Evolutionary conservation across 257 asterid species (phyloP), one percentile per base, ranked within the genome.

Genomic region (Paraleonurus japonicus): DNA sequence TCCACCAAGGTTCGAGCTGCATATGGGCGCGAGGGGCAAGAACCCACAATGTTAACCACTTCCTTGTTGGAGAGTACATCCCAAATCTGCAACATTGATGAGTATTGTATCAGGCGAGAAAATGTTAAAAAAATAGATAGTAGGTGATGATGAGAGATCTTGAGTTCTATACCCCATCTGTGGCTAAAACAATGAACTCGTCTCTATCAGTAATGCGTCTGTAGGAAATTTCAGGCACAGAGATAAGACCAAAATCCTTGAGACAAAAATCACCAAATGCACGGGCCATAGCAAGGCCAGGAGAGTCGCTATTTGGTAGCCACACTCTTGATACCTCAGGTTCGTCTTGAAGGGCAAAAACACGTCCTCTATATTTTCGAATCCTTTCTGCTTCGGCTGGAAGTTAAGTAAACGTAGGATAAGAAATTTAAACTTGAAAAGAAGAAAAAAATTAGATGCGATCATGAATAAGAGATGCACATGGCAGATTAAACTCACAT

Each of bases 251-350:
- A 11, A 75, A 90, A 60, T 89, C 96, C 88, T 91, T 91, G 65
- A 91, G 89, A 79, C 97, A 91, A 69, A 91, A 91, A 78, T 91
- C 96, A 71, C 97, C 97, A 79, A 91, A 86, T 39, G 97, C 97
- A 55, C 97, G 96, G 45, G 97, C 95, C 97, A 91, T 91, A 59
- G 97, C 97, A 73, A 91, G 95, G 53, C 97, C 97, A 23, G 97
- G 97, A 60, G 91, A 89, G 83, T 91, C 81, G 5, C 74, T 76
- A 80, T 91, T 76, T 3, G 97, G 97, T 39, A 91, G 87, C 97
- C 97, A 91, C 64, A 91, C 93, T 82, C 97, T 82, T 48, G 95
- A 76, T 68, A 91, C 95, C 37, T 85, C 97, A 0, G 96, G 96
- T 78, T 91, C 97, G 45, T 89, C 96, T 22, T 69, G 90, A 60